Evolutionary conservation across 345 rosid genomes (phyloP), one percentile per base, ranked within the genome.

Genomic region (Ceriops zippeliana): DNA sequence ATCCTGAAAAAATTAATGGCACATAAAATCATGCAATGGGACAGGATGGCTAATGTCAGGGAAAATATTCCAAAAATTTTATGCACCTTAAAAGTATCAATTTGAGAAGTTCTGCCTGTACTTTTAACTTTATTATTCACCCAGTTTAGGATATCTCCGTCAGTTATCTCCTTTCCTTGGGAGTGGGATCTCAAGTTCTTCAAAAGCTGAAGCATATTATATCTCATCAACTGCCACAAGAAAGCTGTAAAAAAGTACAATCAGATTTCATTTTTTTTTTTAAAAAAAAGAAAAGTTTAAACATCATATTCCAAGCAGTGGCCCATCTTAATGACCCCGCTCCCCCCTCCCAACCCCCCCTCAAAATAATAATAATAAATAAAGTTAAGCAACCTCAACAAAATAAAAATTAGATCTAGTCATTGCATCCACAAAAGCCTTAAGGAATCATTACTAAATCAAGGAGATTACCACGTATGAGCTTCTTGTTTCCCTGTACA

Each of bases 401-500:
- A 42, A 42, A 42, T 11, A 53, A 24, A 53, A 53, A 24, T 53
- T n/a, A 7, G 58, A 53, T 21, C 11, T 22, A 24, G 27, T 53
- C 27, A 21, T n/a, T 27, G 58, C 28, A 53, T 53, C 10, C 27
- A n/a, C 5, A 1, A 24, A 53, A 21, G n/a, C 1, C 0, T 10
- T 53, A 21, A 27, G 15, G 27, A 28, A 42, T 46, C 28, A 35
- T n/a, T 7, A 19, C 58, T 19, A 64, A 27, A 31, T 16, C 22
- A 52, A 27, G 49, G 57, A 54, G 66, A 71, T 79, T 88, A 93
- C 97, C 96, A 56, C 90, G 90, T 73, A 93, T 88, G 77, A 93
- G 96, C 81, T 91, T 91, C 88, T 89, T 91, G 67, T 91, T 93
- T 85, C 97, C 98, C 81, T 86, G 91, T 27, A 93, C 99, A 53